These are phyloP conservation scores for Mycena rebaudengoi DNA, from an alignment of 768 basidiomycete genomes.

Conservation along the genomic window DNA sequence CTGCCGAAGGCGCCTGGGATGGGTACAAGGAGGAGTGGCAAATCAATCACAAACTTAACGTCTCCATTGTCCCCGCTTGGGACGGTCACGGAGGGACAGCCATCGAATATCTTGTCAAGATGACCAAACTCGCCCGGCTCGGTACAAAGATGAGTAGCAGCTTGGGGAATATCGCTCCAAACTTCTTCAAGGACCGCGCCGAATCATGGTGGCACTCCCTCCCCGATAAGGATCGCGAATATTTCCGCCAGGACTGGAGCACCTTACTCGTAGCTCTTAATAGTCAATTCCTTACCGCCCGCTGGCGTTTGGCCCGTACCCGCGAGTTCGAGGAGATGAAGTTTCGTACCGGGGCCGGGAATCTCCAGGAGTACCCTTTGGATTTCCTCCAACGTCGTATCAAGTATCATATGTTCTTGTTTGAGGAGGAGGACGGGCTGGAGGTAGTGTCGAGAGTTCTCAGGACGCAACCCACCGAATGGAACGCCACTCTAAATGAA, in stretches of 20 bases:
- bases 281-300: background rate
- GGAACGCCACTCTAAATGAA: too few species aligned
- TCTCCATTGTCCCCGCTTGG: conserved; percentile 3
- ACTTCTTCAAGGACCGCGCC: background rate
- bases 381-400: too few species aligned
- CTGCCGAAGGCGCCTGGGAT: background rate
- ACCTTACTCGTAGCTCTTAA: background rate
- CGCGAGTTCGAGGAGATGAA: too few species aligned
- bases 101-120: background rate
- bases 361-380: too few species aligned
- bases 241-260: background rate
- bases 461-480: too few species aligned
- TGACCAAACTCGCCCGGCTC: background rate
- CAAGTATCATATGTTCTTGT: too few species aligned
- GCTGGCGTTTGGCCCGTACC: too few species aligned
- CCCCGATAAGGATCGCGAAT: background rate
- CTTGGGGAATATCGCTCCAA: too few species aligned
- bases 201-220: conserved; percentile 1
- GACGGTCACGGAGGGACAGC: conserved; percentile 4
- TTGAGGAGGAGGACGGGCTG: too few species aligned
- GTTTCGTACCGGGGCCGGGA: too few species aligned
- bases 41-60: conserved; percentile 15
- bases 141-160: conserved; percentile 3
- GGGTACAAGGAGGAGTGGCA: conserved; percentile 6
- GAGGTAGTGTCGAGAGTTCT: too few species aligned